Evolutionary conservation across 140 eudicot genomes (phyloP).

Genomic region (Oenanthe javanica): DNA sequence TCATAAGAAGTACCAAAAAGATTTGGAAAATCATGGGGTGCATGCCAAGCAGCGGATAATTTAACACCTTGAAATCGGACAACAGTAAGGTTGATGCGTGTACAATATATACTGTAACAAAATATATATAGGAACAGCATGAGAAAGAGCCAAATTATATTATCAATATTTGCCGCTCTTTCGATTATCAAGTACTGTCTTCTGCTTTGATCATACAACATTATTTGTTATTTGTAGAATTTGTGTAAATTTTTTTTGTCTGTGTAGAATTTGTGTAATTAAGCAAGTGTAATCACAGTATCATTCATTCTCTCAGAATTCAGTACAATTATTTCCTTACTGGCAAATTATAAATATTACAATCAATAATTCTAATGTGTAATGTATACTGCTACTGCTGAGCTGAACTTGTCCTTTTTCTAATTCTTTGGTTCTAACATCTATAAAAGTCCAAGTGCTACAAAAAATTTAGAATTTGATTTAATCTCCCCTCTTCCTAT

Average conservation of each 20-base stretch:
- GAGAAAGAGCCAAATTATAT: constrained; percentile 7
- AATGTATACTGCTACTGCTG: too few relatives aligned
- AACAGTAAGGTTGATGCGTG: neutral
- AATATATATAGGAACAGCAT: neutral
- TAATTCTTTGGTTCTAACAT: too few relatives aligned
- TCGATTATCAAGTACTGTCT: neutral
- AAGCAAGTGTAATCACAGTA: neutral
- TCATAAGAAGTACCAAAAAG: constrained; percentile 29
- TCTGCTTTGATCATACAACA: neutral
- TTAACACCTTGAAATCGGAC: neutral
- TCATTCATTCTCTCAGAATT: too few relatives aligned
- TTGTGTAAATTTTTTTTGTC: neutral
- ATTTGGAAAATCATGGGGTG: constrained; percentile 61
- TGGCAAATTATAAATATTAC: too few relatives aligned
- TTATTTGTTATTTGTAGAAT: neutral
- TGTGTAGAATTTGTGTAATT: neutral
- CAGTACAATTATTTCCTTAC: too few relatives aligned
- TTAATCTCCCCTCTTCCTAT: too few relatives aligned
- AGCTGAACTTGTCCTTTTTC: too few relatives aligned
- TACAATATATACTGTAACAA: neutral
- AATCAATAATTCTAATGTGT: too few relatives aligned
- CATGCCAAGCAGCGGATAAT: constrained; percentile 26
- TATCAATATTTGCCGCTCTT: constrained; percentile 5
- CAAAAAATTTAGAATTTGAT: too few relatives aligned
- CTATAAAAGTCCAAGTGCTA: too few relatives aligned